Evolutionary conservation across 2,329 filamentous ascomycete genomes (phyloP).

Genomic region (Neoarthrinium moseri): DNA sequence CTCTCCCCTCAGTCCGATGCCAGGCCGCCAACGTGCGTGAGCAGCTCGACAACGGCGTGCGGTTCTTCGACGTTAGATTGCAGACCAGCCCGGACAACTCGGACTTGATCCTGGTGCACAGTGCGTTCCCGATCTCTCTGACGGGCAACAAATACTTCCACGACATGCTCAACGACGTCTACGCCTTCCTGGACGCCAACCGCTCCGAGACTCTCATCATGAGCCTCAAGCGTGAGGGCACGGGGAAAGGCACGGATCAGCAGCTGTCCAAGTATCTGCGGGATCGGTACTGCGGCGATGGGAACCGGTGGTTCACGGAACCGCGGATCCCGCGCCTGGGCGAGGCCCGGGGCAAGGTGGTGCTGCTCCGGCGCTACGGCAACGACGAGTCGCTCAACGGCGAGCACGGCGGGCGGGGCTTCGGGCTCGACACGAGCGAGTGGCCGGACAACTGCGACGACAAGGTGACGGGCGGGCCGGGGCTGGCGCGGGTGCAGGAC

Average conservation of each 20-base stretch:
- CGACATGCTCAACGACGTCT: constrained; percentile 68
- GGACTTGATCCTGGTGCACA: constrained; percentile 80
- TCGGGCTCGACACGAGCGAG: constrained; percentile 58
- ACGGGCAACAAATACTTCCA: constrained; percentile 78
- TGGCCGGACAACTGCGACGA: constrained; percentile 92
- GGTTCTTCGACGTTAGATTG: constrained; percentile 91
- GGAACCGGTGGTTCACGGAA: constrained; percentile 71
- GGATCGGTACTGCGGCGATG: constrained; percentile 65
- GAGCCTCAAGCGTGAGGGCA: constrained; percentile 87
- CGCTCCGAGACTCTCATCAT: constrained; percentile 82
- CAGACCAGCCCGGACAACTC: constrained; percentile 53
- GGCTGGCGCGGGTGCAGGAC: constrained; percentile 83
- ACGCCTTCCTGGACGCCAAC: constrained; percentile 74
- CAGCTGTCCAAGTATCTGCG: constrained; percentile 74
- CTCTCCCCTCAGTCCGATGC: constrained; percentile 89
- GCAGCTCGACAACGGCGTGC: constrained; percentile 86
- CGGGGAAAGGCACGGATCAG: constrained; percentile 75
- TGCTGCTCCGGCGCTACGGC: constrained; percentile 79
- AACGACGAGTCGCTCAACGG: constrained; percentile 55
- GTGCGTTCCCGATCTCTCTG: constrained; percentile 83
- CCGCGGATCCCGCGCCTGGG: constrained; percentile 76
- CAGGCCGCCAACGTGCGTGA: constrained; percentile 75
- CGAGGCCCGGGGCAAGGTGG: constrained; percentile 76
- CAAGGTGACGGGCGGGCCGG: constrained; percentile 59
- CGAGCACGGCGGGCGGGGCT: constrained; percentile 51